phyloP scores from a whole-genome alignment of 2,329 filamentous ascomycete genomes.

The Ilyonectria sp. region DNA sequence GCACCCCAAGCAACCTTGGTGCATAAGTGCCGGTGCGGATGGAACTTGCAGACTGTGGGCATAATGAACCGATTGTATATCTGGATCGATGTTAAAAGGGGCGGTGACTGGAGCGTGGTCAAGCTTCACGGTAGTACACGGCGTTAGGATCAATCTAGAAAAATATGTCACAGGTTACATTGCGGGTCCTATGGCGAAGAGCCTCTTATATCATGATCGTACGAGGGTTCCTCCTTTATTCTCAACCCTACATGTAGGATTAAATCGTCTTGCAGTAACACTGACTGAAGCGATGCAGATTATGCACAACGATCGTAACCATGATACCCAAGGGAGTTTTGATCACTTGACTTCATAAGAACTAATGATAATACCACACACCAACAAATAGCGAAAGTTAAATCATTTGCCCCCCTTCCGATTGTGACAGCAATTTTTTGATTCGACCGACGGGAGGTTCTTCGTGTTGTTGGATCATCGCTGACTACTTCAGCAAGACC shows the following conservation, averaged over 20 bases:
- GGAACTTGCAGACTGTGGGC: constrained; percentile 92
- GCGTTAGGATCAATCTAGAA: constrained; percentile 23
- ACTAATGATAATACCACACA: background rate
- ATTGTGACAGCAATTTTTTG: background rate
- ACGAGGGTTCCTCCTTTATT: too few species aligned
- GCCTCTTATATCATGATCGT: too few species aligned
- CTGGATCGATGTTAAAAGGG: background rate
- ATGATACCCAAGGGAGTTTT: too few species aligned
- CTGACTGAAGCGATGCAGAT: background rate
- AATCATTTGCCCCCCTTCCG: background rate
- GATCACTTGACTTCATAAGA: background rate
- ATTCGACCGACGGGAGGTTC: background rate
- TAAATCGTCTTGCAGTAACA: too few species aligned
- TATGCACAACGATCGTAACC: background rate
- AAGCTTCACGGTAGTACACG: background rate
- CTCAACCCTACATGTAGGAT: too few species aligned
- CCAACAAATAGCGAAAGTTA: background rate
- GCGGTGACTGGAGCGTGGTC: background rate
- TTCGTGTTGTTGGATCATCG: background rate
- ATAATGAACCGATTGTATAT: constrained; percentile 17
- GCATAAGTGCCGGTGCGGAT: constrained; percentile 93
- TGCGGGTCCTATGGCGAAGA: background rate
- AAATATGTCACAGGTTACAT: background rate
- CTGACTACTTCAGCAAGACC: background rate
- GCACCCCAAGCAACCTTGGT: constrained; percentile 96